Base-by-base conservation (phyloP, 2,329 filamentous ascomycete genomes). In the Scytalidium sp. region DNA sequence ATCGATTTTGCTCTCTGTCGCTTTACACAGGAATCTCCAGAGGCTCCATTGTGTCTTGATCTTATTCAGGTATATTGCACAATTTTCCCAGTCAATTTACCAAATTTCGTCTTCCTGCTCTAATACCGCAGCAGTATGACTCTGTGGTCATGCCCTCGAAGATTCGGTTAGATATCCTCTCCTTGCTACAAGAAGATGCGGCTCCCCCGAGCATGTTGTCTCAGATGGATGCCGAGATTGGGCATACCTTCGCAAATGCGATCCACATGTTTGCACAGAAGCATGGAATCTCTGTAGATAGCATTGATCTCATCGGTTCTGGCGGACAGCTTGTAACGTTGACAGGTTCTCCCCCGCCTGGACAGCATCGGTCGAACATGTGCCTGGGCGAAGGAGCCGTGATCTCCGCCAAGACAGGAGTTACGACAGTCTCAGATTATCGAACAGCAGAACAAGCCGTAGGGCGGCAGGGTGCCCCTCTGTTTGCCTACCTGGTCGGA, bases 361-460 rank as follows among this genome's bases (percentile, higher is more conserved):
- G 63, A 15, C 60, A 64, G 45, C 62, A 64, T 47, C 54, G 63
- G 20, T 59, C 60, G 32, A 64, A 64, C 47, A 64, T 65, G 59
- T 65, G 63, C 46, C 45, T 65, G 11, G 62, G 63, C 42, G 63
- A 65, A 53, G 63, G 63, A 27, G 57, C 62, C 19, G 60, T 65
- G 5, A 65, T 65, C 50, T 61, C 61, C n/a, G 63, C 63, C 19
- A 64, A 64, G 46, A 65, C 63, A 2, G 63, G 63, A 8, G 54
- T 65, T 6, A 65, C 63, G 22, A 65, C 63, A 1, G 63, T 65
- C 43, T 63, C 62, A 2, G 63, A 65, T 51, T 65, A 64, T 51
- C 53, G 63, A 43, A 64, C 62, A 6, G 60, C 63, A 46, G 63
- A 65, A 41, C 63, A 65, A 54, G 62, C 63, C 25, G 61, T 65